These are phyloP conservation scores for Microthyrium microscopicum DNA, from an alignment of 2,329 filamentous ascomycete genomes.

Conservation along the genomic window DNA sequence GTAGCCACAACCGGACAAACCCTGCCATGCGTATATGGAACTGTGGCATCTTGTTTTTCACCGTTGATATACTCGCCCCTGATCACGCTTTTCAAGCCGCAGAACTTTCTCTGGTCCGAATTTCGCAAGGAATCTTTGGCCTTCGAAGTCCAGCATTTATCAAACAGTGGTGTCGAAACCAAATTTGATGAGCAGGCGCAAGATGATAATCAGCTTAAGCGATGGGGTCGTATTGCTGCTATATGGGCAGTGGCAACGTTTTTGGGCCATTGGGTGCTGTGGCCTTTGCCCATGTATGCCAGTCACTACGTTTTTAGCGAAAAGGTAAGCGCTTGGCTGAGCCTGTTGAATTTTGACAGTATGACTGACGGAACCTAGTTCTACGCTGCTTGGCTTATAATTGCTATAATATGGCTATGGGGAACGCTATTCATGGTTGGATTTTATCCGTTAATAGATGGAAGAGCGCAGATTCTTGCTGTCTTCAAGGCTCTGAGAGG, in stretches of 20 bases:
- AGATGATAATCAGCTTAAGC: conserved; percentile 21
- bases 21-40: conserved; percentile 36
- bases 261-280: conserved; percentile 36
- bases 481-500: conserved; percentile 11
- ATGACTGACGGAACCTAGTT: conserved; percentile 17
- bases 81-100: conserved; percentile 29
- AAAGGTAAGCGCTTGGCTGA: conserved; percentile 13
- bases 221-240: conserved; percentile 30
- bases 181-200: conserved; percentile 16
- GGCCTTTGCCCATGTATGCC: conserved; percentile 39
- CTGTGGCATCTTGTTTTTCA: conserved; percentile 30
- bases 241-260: conserved; percentile 34
- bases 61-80: conserved; percentile 28
- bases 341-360: conserved; percentile 6
- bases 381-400: conserved; percentile 33
- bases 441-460: conserved; percentile 34
- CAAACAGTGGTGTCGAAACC: not conserved
- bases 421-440: conserved; percentile 31
- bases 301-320: conserved; percentile 33
- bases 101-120: conserved; percentile 25
- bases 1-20: conserved; percentile 32
- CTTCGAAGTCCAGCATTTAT: conserved; percentile 19
- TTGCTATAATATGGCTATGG: conserved; percentile 39
- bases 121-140: conserved; percentile 26
- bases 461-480: conserved; percentile 19